Evolutionary conservation across 148 eudicot genomes (phyloP).

Genomic region (Persicaria maculosa): DNA sequence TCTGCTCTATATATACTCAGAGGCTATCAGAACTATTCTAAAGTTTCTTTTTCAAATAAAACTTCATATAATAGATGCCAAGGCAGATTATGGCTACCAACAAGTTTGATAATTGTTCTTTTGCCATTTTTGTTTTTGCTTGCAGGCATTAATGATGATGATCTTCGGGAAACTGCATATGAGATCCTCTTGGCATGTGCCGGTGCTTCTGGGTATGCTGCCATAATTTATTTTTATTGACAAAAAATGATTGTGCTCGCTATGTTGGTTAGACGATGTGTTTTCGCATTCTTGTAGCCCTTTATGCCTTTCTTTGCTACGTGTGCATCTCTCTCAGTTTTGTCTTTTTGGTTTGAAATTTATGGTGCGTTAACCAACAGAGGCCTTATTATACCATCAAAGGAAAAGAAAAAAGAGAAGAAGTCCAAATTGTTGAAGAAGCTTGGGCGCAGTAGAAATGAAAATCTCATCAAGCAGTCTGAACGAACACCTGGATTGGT

Average conservation of each 20-base stretch:
- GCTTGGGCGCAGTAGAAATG: conserved; percentile 87
- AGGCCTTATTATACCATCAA: conserved; percentile 88
- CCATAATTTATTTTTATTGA: conserved; percentile 16
- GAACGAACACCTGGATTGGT: conserved; percentile 67
- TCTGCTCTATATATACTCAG: neutral
- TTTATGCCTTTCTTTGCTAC: conserved; percentile 10
- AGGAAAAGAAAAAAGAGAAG: conserved; percentile 93
- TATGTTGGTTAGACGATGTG: conserved; percentile 10
- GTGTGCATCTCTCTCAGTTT: conserved; percentile 16
- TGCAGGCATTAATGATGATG: conserved; percentile 81
- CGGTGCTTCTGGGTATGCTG: conserved; percentile 93
- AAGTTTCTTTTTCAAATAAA: neutral
- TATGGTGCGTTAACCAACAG: conserved; percentile 26
- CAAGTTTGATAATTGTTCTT: neutral
- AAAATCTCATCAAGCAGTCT: conserved; percentile 45
- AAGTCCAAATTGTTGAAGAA: conserved; percentile 74
- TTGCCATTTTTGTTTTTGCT: conserved; percentile 5
- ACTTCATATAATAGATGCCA: neutral
- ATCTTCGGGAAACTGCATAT: conserved; percentile 94
- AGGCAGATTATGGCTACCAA: neutral
- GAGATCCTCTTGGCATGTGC: conserved; percentile 96
- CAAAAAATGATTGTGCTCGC: conserved; percentile 9
- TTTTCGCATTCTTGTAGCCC: conserved; percentile 5
- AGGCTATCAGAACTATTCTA: neutral
- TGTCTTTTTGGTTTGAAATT: conserved; percentile 3